Evolutionary conservation across 2,329 filamentous ascomycete species (phyloP).

Genomic region (Malbranchea zuffiana): DNA sequence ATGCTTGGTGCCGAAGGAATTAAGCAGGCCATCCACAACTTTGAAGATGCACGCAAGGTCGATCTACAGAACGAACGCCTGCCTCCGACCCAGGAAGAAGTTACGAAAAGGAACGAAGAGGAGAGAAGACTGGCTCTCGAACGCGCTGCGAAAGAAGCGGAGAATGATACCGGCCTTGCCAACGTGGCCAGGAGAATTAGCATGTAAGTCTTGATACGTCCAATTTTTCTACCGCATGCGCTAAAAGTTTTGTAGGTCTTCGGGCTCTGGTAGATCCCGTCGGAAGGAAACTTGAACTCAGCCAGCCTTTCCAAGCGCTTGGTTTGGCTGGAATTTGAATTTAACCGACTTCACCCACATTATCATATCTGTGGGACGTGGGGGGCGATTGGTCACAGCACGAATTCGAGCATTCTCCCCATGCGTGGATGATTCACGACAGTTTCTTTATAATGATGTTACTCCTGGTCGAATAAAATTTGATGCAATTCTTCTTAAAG

Average conservation of each 20-base stretch:
- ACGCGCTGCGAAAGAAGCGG: constrained; percentile 75
- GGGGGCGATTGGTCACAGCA: too few relatives aligned
- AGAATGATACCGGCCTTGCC: constrained; percentile 80
- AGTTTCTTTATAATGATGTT: too few relatives aligned
- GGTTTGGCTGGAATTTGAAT: too few relatives aligned
- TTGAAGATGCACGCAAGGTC: constrained; percentile 93
- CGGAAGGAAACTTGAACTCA: constrained; percentile 26
- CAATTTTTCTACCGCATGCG: not conserved
- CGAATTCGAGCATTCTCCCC: too few relatives aligned
- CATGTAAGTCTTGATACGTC: constrained; percentile 58
- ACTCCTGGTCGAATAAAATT: too few relatives aligned
- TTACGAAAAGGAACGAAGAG: constrained; percentile 68
- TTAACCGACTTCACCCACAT: too few relatives aligned
- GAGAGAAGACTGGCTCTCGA: constrained; percentile 74
- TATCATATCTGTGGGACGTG: too few relatives aligned
- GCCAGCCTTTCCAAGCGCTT: too few relatives aligned
- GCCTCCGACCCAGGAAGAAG: constrained; percentile 86
- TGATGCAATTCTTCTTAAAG: too few relatives aligned
- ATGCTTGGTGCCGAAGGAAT: constrained; percentile 98
- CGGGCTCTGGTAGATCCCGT: constrained; percentile 28
- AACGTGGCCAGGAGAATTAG: constrained; percentile 82
- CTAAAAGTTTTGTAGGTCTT: constrained; percentile 24
- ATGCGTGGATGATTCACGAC: too few relatives aligned
- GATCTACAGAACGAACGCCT: constrained; percentile 93
- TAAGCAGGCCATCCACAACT: constrained; percentile 94